A percentile compares a stretch with the other conserved stretches of the same genome.
phyloP scores from a whole-genome alignment of 2,329 filamentous ascomycete genomes.

The Coniochaeta hoffmannii region DNA sequence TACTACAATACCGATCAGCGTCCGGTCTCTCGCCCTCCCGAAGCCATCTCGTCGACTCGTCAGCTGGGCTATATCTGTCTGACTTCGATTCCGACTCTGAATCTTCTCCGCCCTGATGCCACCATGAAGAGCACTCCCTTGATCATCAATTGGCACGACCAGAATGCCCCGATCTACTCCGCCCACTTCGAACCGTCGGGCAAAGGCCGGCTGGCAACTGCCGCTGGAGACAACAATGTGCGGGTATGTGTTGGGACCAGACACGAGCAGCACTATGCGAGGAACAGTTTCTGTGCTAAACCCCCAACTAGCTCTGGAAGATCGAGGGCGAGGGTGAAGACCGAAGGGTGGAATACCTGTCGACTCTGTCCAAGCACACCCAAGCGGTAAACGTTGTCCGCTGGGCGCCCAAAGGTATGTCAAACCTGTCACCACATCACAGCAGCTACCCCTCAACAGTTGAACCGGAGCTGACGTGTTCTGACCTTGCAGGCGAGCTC shows the following conservation, averaged over 20 bases:
- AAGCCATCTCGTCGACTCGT: not conserved
- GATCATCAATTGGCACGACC: constrained; percentile 98
- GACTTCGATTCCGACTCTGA: no score
- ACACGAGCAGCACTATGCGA: not conserved
- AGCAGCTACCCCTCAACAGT: not conserved
- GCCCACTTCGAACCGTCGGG: constrained; percentile 92
- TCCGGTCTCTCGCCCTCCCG: no score
- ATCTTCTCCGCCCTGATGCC: constrained; percentile 20
- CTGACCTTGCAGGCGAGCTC: constrained; percentile 61
- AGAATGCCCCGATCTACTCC: constrained; percentile 94
- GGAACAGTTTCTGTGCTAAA: not conserved
- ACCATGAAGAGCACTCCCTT: constrained; percentile 93
- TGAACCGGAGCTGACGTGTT: not conserved
- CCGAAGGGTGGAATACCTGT: constrained; percentile 83
- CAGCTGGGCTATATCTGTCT: no score
- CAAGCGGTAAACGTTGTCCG: constrained; percentile 97
- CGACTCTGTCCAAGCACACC: constrained; percentile 86
- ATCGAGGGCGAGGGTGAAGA: constrained; percentile 80
- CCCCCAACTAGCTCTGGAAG: constrained; percentile 68
- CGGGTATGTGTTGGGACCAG: constrained; percentile 45
- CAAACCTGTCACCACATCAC: not conserved
- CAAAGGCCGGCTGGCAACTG: constrained; percentile 87
- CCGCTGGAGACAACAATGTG: constrained; percentile 94
- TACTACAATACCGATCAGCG: no score
- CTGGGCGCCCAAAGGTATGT: constrained; percentile 83